A percentile compares a stretch with the other conserved stretches of the same genome.
Evolutionary conservation across 306 rosid genomes (phyloP).

Genomic region (Vicia villosa): DNA sequence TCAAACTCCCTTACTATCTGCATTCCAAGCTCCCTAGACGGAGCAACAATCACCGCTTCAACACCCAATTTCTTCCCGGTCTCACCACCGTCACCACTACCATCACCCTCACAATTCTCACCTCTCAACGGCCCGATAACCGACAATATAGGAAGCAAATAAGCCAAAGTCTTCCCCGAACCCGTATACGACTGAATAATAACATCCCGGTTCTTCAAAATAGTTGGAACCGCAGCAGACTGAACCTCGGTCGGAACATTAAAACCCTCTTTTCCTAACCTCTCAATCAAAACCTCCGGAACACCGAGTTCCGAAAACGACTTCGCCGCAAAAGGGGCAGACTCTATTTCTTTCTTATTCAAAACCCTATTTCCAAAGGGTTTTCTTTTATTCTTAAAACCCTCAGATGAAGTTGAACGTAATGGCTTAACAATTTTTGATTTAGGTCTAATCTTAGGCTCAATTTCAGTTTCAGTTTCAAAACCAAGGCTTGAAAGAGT

Average conservation of each 20-base stretch:
- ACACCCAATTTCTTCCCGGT: constrained; percentile 65
- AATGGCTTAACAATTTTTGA: constrained; percentile 42
- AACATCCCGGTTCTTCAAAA: constrained; percentile 69
- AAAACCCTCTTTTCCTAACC: constrained; percentile 77
- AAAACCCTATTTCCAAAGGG: constrained; percentile 37
- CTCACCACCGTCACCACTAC: constrained; percentile 39
- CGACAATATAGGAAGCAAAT: constrained; percentile 80
- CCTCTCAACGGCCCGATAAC: constrained; percentile 65
- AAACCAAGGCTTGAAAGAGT: constrained; percentile 60
- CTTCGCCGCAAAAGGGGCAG: constrained; percentile 67
- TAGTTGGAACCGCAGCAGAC: constrained; percentile 79
- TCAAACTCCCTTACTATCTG: constrained; percentile 96
- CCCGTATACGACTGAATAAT: constrained; percentile 97
- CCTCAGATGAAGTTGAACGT: constrained; percentile 42
- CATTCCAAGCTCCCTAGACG: constrained; percentile 98
- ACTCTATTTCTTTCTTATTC: constrained; percentile 48
- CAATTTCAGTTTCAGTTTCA: constrained; percentile 45
- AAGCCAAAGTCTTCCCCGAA: constrained; percentile 90
- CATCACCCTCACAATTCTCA: constrained; percentile 20
- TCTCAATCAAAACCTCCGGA: constrained; percentile 60
- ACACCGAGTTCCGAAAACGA: constrained; percentile 88
- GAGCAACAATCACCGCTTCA: constrained; percentile 86
- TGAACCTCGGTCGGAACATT: constrained; percentile 83
- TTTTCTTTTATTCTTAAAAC: constrained; percentile 51
- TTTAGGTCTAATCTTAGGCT: constrained; percentile 39